Conservation (phyloP, 257 asterid genomes). For the Primulina tabacum region DNA sequence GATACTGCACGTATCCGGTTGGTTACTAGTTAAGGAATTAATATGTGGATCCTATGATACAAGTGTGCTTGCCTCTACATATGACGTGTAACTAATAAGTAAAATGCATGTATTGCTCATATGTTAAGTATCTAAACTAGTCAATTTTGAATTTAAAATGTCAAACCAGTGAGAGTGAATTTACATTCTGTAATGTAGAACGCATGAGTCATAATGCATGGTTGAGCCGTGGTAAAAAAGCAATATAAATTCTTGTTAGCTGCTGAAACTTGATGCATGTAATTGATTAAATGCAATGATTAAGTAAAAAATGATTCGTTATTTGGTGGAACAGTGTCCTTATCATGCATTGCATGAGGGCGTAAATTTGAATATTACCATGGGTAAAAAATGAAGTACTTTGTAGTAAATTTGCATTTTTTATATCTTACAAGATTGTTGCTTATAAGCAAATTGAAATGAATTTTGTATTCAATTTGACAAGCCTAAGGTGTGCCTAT, state of each 20-base stretch:
- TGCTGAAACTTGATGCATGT: conserved; percentile 10
- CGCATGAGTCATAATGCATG: not conserved
- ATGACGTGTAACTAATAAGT: too few relatives aligned
- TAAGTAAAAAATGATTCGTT: conserved; percentile 4
- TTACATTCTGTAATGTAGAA: not conserved
- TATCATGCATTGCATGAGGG: not conserved
- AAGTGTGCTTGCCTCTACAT: too few relatives aligned
- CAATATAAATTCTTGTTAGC: conserved; percentile 2
- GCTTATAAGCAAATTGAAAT: not conserved
- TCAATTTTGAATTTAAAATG: not conserved
- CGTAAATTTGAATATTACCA: not conserved
- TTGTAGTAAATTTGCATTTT: not conserved
- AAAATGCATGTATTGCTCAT: not conserved
- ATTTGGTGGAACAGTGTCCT: not conserved
- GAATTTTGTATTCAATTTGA: not conserved
- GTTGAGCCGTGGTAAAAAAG: not conserved
- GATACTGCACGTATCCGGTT: not conserved
- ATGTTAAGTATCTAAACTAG: not conserved
- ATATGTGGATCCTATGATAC: too few relatives aligned
- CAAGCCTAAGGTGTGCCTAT: conserved; percentile 23
- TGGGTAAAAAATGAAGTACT: not conserved
- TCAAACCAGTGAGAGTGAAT: not conserved
- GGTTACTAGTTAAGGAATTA: not conserved
- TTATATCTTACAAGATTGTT: not conserved
- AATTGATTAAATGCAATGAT: not conserved